phyloP scores from a whole-genome alignment of 768 basidiomycete species.

The Trametes cingulata region DNA sequence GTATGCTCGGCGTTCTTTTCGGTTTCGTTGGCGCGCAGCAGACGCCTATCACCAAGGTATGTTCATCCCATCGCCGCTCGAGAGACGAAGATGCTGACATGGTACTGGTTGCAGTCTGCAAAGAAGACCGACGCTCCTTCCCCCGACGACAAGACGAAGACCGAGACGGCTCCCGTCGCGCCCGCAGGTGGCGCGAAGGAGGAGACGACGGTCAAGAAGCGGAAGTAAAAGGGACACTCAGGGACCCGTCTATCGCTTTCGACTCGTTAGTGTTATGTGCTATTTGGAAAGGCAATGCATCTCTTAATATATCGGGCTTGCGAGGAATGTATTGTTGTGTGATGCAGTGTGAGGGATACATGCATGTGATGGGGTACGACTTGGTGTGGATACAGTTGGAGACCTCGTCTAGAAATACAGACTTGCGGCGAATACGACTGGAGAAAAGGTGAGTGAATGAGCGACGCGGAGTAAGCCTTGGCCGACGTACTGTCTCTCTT shows the following conservation, averaged over 20 bases:
- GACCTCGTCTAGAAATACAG: conserved; percentile 67
- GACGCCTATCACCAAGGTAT: conserved; percentile 73
- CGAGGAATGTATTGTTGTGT: conserved; percentile 14
- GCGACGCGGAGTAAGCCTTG: not conserved
- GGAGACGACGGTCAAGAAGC: conserved; percentile 72
- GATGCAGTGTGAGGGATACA: not conserved
- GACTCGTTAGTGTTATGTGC: conserved; percentile 20
- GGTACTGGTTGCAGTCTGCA: conserved; percentile 45
- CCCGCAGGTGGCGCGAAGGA: conserved; percentile 75
- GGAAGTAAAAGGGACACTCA: conserved; percentile 47
- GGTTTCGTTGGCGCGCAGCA: conserved; percentile 75
- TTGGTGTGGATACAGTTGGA: not conserved
- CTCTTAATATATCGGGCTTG: conserved; percentile 27
- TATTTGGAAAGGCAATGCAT: conserved; percentile 22
- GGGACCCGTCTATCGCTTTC: conserved; percentile 7
- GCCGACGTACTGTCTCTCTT: conserved; percentile 87
- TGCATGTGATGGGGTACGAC: not conserved
- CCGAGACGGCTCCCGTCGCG: conserved; percentile 64
- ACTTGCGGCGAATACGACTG: conserved; percentile 87
- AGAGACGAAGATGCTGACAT: conserved; percentile 2
- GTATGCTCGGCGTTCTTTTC: conserved; percentile 79
- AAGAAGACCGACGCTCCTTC: conserved; percentile 77
- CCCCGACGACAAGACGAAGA: conserved; percentile 65
- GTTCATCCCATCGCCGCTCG: conserved; percentile 15
- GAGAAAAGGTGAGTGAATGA: not conserved